Percentiles rank a stretch among this genome's conserved stretches.
Evolutionary conservation across 2,329 filamentous ascomycete species (phyloP).

Genomic region (Ascochyta rabiei): DNA sequence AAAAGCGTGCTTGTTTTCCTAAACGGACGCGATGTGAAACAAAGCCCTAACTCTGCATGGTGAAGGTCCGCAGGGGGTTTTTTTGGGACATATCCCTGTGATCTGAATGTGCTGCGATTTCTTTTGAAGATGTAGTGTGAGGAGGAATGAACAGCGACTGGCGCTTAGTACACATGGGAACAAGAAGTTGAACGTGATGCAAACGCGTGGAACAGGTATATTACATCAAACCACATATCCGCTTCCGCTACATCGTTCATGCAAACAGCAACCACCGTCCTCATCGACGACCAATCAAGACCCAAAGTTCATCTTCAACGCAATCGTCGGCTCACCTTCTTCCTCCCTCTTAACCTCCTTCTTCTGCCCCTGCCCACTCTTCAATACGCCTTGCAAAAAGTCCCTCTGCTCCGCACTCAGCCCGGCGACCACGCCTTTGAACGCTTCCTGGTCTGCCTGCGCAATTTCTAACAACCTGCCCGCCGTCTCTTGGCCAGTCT

Average conservation of each 20-base stretch:
- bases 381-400: constrained; percentile 82
- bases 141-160: too few species aligned
- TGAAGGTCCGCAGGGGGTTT: too few species aligned
- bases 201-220: neutral
- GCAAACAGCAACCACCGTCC: too few species aligned
- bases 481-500: constrained; percentile 72
- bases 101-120: too few species aligned
- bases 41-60: too few species aligned
- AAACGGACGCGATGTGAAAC: too few species aligned
- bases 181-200: too few species aligned
- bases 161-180: too few species aligned
- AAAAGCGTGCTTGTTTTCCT: too few species aligned
- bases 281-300: neutral
- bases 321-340: constrained; percentile 75
- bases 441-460: constrained; percentile 72
- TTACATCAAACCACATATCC: neutral
- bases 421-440: constrained; percentile 73
- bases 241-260: neutral
- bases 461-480: constrained; percentile 80
- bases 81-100: too few species aligned
- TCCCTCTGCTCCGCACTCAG: constrained; percentile 73
- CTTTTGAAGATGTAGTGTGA: too few species aligned
- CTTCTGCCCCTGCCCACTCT: constrained; percentile 57
- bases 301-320: constrained; percentile 89
- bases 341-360: constrained; percentile 61